Conservation (phyloP, 2,329 filamentous ascomycete species). For the Epichloe sylvatica region DNA sequence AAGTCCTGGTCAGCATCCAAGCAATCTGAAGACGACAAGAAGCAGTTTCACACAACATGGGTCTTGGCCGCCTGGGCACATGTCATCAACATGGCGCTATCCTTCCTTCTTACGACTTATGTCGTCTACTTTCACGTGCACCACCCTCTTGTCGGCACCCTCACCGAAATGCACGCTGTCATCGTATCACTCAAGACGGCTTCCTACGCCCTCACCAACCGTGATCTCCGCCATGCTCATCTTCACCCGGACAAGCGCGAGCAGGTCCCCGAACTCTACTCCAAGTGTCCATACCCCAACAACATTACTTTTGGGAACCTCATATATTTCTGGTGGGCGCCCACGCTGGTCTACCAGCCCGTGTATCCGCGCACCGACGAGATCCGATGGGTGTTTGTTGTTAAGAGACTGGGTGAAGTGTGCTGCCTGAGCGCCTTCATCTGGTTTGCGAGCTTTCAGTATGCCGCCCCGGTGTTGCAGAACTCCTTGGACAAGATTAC, state of each 20-base stretch:
- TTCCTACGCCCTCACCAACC: constrained; percentile 92
- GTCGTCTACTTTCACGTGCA: constrained; percentile 85
- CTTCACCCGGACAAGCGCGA: constrained; percentile 59
- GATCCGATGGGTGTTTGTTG: constrained; percentile 78
- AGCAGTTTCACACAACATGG: constrained; percentile 65
- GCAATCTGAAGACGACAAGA: constrained; percentile 43
- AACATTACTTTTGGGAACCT: constrained; percentile 86
- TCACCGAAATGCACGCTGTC: constrained; percentile 82
- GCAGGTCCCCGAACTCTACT: constrained; percentile 69
- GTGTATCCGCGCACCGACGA: constrained; percentile 75
- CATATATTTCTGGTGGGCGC: constrained; percentile 95
- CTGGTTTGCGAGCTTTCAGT: constrained; percentile 90
- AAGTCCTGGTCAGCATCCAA: constrained; percentile 30
- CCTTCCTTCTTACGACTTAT: constrained; percentile 65
- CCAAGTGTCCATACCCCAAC: constrained; percentile 68
- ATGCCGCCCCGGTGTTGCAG: constrained; percentile 74
- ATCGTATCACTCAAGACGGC: constrained; percentile 94
- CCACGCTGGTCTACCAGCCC: constrained; percentile 91
- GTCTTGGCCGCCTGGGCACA: constrained; percentile 66
- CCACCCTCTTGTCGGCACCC: constrained; percentile 83
- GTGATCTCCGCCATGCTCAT: constrained; percentile 82
- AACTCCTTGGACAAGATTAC: constrained; percentile 86
- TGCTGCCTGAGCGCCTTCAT: constrained; percentile 73
- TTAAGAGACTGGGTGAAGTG: constrained; percentile 68
- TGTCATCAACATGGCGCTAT: constrained; percentile 68